Evolutionary conservation across 2,329 filamentous ascomycete genomes (phyloP), one percentile per base, ranked within the genome.

Genomic region (Fonsecaea monophora): DNA sequence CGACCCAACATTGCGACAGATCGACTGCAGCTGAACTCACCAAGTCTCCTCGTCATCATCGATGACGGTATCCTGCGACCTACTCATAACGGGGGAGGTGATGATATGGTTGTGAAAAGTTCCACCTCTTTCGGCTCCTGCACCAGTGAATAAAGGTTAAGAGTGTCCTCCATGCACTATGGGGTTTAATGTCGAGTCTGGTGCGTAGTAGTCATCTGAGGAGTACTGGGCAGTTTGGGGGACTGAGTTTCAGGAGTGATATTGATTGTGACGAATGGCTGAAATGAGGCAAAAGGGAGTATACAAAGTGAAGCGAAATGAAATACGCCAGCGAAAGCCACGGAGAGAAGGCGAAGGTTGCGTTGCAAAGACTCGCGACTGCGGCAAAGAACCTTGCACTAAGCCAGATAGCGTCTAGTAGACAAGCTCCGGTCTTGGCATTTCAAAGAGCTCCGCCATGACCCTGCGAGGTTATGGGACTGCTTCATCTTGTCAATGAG

Each of bases 31-130:
- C 25, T 21, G 21, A 30, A 71, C 78, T 66, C 76, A 82, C 80
- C 81, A 82, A 65, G 79, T 80, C 73, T 82, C 81, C 71, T 82
- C 81, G 67, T 82, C 81, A 71, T 82, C 81, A 68, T 82, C 81
- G 72, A 82, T 82, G 77, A 82, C 79, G 25, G 80, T 81, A 71
- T 82, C 81, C 64, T 81, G 79, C 74, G 76, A 78, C 70, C 79
- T 77, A 75, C 74, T 80, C 81, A 82, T 82, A 66, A 61, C 76
- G 72, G 69, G 68, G 68, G 72, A 71, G 70, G 69, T 66, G 63
- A 73, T 69, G 70, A 64, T 35, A 35, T 61, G 4, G 56, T 35
- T 32, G 53, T 53, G n/a, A 53, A 62, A 48, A 54, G 42, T 35
- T 61, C 68, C 69, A 69, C 70, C 70, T 70, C 69, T 67, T 58